Evolutionary conservation across 768 basidiomycete species (phyloP).

Genomic region (Russula lepida): DNA sequence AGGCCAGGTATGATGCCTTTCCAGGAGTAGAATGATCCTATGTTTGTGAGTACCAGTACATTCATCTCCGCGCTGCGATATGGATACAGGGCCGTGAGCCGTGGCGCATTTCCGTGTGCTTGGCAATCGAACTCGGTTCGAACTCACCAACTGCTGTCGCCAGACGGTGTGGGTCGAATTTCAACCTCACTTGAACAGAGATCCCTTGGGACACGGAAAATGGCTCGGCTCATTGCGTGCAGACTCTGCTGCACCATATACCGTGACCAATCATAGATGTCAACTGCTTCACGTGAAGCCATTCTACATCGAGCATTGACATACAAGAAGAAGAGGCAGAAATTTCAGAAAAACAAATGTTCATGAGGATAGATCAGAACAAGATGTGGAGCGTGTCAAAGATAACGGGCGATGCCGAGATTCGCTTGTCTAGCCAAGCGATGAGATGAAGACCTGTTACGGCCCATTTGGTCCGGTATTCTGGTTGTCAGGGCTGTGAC

Average conservation of each 20-base stretch:
- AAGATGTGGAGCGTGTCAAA: neutral
- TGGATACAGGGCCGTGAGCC: neutral
- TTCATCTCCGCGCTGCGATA: neutral
- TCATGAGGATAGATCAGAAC: constrained; percentile 10
- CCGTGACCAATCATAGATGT: neutral
- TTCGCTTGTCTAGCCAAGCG: neutral
- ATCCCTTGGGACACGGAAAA: constrained; percentile 2
- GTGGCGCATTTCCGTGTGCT: neutral
- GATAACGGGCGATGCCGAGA: constrained; percentile 1
- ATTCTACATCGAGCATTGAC: neutral
- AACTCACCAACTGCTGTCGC: neutral
- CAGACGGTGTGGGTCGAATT: constrained; percentile 3
- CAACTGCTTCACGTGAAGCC: neutral
- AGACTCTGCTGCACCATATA: neutral
- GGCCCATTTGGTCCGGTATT: neutral
- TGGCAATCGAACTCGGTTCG: constrained; percentile 12
- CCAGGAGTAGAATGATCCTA: neutral
- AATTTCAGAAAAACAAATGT: neutral
- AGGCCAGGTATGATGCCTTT: neutral
- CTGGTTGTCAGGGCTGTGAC: constrained; percentile 1
- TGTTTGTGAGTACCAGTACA: neutral
- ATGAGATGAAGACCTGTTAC: neutral
- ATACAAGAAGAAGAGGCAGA: neutral
- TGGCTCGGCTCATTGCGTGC: neutral
- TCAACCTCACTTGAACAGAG: constrained; percentile 1